Conservation (phyloP, 345 rosid genomes). For the Pseudoturritis turrita region DNA sequence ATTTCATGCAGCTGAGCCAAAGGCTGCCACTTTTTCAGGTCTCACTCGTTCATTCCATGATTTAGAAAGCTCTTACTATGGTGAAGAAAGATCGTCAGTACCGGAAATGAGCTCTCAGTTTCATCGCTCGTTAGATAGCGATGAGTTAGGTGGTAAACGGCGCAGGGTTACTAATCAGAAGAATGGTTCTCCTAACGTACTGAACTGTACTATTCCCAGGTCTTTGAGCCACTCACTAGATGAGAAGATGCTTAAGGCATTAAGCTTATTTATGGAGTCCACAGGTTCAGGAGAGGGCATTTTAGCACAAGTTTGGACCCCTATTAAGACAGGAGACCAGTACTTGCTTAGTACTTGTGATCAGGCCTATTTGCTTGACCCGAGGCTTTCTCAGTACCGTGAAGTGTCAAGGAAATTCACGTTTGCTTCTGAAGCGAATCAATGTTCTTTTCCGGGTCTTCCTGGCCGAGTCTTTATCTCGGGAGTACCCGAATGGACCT, state of each 20-base stretch:
- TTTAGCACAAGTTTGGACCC: constrained; percentile 90
- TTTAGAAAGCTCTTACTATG: constrained; percentile 36
- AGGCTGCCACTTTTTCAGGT: constrained; percentile 21
- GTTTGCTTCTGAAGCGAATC: constrained; percentile 62
- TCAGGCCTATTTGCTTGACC: constrained; percentile 84
- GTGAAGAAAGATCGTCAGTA: constrained; percentile 43
- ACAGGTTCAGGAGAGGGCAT: constrained; percentile 74
- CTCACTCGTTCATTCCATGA: constrained; percentile 24
- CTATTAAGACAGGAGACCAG: constrained; percentile 59
- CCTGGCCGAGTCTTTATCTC: constrained; percentile 92
- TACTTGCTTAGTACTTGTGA: constrained; percentile 63
- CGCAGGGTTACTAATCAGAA: constrained; percentile 26
- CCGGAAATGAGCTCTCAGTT: constrained; percentile 34
- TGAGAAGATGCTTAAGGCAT: constrained; percentile 86
- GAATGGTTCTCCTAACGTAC: constrained; percentile 22
- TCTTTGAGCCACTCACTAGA: constrained; percentile 50
- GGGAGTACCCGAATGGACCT: constrained; percentile 91
- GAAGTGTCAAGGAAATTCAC: constrained; percentile 77
- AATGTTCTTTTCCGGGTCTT: constrained; percentile 58
- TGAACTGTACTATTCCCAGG: constrained; percentile 31
- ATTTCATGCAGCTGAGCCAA: constrained; percentile 30
- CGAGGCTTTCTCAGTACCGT: constrained; percentile 77
- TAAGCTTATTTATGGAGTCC: constrained; percentile 68
- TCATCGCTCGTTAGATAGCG: constrained; percentile 19
- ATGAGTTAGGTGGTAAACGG: constrained; percentile 24